Conservation (phyloP, 768 basidiomycete genomes). For the Pleurotus sapidus region DNA sequence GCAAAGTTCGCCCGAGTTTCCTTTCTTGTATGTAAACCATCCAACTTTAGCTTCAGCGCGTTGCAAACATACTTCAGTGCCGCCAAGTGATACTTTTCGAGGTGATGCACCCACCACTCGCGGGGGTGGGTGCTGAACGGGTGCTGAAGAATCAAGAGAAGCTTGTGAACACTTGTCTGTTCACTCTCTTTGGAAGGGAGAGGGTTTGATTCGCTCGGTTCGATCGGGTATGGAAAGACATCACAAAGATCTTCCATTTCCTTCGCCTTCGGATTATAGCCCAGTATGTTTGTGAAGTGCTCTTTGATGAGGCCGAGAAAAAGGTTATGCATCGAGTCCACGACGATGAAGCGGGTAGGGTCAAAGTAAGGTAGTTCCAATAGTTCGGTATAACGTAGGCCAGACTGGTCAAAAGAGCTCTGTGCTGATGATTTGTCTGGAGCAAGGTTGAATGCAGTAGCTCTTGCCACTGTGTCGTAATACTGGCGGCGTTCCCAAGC, state of each 20-base stretch:
- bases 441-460: slow-evolving; percentile 16
- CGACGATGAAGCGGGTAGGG: slow-evolving; percentile 10
- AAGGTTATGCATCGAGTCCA: slow-evolving; percentile 16
- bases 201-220: not conserved
- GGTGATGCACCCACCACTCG: not conserved
- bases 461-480: slow-evolving; percentile 1
- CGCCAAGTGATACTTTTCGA: not conserved
- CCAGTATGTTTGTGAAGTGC: slow-evolving; percentile 1
- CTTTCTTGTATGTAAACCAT: too few relatives aligned
- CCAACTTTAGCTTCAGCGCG: not conserved
- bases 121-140: not conserved
- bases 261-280: not conserved
- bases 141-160: not conserved
- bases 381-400: slow-evolving; percentile 13
- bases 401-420: slow-evolving; percentile 15
- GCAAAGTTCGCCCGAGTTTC: not conserved
- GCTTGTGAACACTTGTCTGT: not conserved
- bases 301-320: slow-evolving; percentile 2
- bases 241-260: not conserved
- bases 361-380: slow-evolving; percentile 23
- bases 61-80: not conserved
- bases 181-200: not conserved
- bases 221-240: not conserved
- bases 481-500: slow-evolving; percentile 15
- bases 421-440: slow-evolving; percentile 7